Evolutionary conservation across 768 basidiomycete genomes (phyloP).

Genomic region (Tylopilus rubrobrunneus): DNA sequence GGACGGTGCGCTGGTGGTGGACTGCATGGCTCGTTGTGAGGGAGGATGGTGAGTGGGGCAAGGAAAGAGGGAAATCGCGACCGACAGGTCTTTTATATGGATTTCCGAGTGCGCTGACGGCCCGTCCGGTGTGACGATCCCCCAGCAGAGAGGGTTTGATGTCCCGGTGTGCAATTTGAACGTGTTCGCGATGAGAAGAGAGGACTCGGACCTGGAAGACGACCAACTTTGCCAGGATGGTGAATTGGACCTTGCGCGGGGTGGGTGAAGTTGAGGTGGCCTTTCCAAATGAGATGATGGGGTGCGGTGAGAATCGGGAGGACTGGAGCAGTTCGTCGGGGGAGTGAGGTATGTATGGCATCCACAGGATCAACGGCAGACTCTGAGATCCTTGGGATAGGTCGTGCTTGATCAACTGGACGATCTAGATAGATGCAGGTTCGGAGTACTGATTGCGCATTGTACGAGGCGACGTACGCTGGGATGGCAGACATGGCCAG

Average conservation of each 20-base stretch:
- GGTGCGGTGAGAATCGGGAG: constrained; percentile 27
- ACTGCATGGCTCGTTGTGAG: constrained; percentile 23
- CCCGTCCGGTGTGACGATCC: constrained; percentile 31
- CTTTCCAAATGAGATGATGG: constrained; percentile 17
- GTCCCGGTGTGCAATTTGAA: too few relatives aligned
- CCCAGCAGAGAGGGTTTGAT: constrained; percentile 17
- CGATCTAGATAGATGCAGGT: constrained; percentile 43
- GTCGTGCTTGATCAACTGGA: constrained; percentile 45
- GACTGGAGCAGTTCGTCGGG: constrained; percentile 44
- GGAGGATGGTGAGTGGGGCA: constrained; percentile 39
- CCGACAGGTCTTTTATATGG: constrained; percentile 31
- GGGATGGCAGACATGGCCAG: too few relatives aligned
- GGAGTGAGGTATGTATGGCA: constrained; percentile 61
- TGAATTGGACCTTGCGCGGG: constrained; percentile 36
- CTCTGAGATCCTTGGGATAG: constrained; percentile 35
- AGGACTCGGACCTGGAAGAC: constrained; percentile 64
- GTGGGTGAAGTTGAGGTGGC: constrained; percentile 3
- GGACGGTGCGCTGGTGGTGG: constrained; percentile 20
- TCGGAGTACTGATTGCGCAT: not conserved
- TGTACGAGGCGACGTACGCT: constrained; percentile 41
- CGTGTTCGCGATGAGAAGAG: too few relatives aligned
- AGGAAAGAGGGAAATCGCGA: constrained; percentile 16
- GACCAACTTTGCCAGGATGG: constrained; percentile 53
- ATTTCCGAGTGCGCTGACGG: constrained; percentile 23
- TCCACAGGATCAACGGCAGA: constrained; percentile 64